Evolutionary conservation across 305 asterid species (phyloP).

Genomic region (Solanum hybrid): DNA sequence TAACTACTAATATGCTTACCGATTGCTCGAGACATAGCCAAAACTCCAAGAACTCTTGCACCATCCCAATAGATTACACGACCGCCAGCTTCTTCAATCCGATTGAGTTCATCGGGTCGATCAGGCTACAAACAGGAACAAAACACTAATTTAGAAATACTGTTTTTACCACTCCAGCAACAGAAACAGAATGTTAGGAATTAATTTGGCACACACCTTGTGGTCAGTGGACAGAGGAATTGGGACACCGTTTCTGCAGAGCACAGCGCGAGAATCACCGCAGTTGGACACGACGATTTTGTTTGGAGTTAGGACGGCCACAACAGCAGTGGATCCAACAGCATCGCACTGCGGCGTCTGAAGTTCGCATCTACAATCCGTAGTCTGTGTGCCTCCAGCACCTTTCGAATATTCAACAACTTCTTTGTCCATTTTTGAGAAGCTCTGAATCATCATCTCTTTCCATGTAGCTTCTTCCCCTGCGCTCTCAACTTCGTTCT

Average conservation of each 20-base stretch:
- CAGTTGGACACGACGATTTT: slow-evolving; percentile 58
- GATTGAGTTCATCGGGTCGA: slow-evolving; percentile 49
- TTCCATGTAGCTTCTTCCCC: slow-evolving; percentile 38
- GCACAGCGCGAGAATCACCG: slow-evolving; percentile 78
- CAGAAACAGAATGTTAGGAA: neutral
- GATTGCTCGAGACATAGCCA: slow-evolving; percentile 61
- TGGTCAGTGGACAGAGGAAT: slow-evolving; percentile 65
- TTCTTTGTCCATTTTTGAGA: slow-evolving; percentile 52
- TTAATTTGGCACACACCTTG: slow-evolving; percentile 30
- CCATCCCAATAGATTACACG: slow-evolving; percentile 48
- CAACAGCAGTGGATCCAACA: slow-evolving; percentile 78
- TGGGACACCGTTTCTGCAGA: slow-evolving; percentile 62
- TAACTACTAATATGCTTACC: slow-evolving; percentile 20
- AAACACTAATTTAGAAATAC: neutral
- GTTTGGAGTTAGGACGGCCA: slow-evolving; percentile 48
- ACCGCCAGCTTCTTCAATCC: slow-evolving; percentile 66
- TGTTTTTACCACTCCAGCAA: neutral
- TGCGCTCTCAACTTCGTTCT: slow-evolving; percentile 23
- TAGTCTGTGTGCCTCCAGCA: neutral
- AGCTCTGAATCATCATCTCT: slow-evolving; percentile 34
- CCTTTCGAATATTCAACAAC: slow-evolving; percentile 26
- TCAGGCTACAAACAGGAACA: slow-evolving; percentile 37
- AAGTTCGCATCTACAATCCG: slow-evolving; percentile 58
- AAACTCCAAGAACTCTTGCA: slow-evolving; percentile 56
- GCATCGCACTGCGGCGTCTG: slow-evolving; percentile 65